These are phyloP conservation scores for Verticillium zaregamsianum DNA, from an alignment of 2,329 filamentous ascomycete species.

Conservation along the genomic window DNA sequence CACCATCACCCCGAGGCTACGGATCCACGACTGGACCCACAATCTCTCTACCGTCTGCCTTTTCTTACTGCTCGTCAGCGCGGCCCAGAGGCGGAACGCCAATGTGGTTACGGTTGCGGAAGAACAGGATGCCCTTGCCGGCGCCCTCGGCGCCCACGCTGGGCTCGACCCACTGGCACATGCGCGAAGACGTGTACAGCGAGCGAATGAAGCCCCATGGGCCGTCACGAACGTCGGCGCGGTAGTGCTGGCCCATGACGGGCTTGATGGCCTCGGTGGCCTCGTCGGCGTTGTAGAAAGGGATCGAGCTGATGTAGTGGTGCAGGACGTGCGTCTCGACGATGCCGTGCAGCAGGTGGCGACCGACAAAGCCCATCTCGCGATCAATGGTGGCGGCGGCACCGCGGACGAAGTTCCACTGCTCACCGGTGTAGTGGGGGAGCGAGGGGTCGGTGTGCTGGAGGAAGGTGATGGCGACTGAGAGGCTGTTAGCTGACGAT, in stretches of 20 bases:
- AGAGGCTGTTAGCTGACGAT: neutral
- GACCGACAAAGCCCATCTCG: slow-evolving; percentile 94
- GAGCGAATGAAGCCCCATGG: slow-evolving; percentile 77
- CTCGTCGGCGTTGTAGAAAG: slow-evolving; percentile 67
- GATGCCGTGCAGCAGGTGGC: slow-evolving; percentile 87
- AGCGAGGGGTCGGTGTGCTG: slow-evolving; percentile 95
- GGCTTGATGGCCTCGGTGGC: slow-evolving; percentile 60
- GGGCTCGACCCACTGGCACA: slow-evolving; percentile 98
- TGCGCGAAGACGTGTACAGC: slow-evolving; percentile 74
- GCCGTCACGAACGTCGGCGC: slow-evolving; percentile 73
- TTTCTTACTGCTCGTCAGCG: neutral
- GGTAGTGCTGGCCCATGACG: slow-evolving; percentile 95
- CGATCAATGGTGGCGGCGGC: slow-evolving; percentile 95
- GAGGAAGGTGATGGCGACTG: slow-evolving; percentile 94
- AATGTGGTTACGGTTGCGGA: slow-evolving; percentile 87
- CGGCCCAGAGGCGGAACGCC: slow-evolving; percentile 36
- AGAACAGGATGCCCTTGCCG: slow-evolving; percentile 84
- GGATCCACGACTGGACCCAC: neutral
- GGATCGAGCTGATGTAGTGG: slow-evolving; percentile 94
- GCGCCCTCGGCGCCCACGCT: slow-evolving; percentile 75
- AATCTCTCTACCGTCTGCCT: neutral
- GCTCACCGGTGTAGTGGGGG: slow-evolving; percentile 81
- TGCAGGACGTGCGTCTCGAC: slow-evolving; percentile 97
- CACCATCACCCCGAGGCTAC: neutral
- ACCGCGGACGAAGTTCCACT: slow-evolving; percentile 92